Evolutionary conservation across 805 yeast species (phyloP).

Genomic region (Yamadazyma nakazawae): DNA sequence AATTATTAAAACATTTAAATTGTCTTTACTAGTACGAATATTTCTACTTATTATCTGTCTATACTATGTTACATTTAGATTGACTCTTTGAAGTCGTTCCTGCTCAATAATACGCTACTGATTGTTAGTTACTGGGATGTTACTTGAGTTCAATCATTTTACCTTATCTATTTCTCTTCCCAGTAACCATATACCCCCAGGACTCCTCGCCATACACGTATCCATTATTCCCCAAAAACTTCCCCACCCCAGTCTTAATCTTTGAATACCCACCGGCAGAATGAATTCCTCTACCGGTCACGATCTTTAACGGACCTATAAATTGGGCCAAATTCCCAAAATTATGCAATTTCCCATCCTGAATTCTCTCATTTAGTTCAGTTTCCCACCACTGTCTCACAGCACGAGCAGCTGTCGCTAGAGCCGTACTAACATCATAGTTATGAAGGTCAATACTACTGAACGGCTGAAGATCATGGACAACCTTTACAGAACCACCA

Average conservation of each 20-base stretch:
- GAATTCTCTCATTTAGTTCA: conserved; percentile 44
- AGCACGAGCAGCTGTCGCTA: conserved; percentile 29
- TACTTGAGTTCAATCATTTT: neutral
- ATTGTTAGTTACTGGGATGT: too few relatives aligned
- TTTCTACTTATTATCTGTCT: too few relatives aligned
- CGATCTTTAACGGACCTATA: conserved; percentile 43
- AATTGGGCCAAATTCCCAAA: conserved; percentile 35
- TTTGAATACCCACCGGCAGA: conserved; percentile 54
- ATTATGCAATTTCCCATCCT: conserved; percentile 33
- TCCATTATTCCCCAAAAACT: conserved; percentile 29
- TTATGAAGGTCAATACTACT: conserved; percentile 57
- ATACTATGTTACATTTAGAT: too few relatives aligned
- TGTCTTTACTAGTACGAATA: too few relatives aligned
- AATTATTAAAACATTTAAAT: too few relatives aligned
- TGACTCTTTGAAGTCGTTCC: too few relatives aligned
- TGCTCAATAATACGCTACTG: too few relatives aligned
- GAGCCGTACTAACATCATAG: conserved; percentile 47
- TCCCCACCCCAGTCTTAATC: conserved; percentile 43
- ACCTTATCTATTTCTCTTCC: conserved; percentile 10
- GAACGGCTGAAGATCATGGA: neutral
- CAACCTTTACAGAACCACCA: neutral
- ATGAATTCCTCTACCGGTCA: conserved; percentile 74
- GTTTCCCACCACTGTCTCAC: conserved; percentile 60
- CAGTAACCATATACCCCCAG: conserved; percentile 19
- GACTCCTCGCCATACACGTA: conserved; percentile 48